Conservation (phyloP, 1,284 basidiomycete genomes). For the Pseudozyma hubeiensis region DNA sequence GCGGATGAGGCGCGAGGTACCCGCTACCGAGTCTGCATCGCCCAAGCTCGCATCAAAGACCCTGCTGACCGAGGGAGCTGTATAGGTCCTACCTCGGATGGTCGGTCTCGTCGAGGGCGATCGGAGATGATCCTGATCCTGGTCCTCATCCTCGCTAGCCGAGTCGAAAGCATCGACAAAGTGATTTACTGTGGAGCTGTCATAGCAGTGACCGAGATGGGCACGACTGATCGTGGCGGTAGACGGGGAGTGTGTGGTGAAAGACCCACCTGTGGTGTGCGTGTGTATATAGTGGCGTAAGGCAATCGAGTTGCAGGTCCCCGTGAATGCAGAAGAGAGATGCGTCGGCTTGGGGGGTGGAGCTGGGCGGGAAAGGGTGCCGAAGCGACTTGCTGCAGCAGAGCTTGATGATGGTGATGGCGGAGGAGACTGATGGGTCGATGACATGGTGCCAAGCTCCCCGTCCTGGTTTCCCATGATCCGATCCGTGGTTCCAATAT, state of each 20-base stretch:
- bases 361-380: slow-evolving; percentile 42
- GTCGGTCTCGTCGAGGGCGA: slow-evolving; percentile 14
- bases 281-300: slow-evolving; percentile 52
- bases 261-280: slow-evolving; percentile 48
- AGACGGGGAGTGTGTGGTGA: slow-evolving; percentile 25
- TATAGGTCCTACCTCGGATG: slow-evolving; percentile 35
- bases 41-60: slow-evolving; percentile 24
- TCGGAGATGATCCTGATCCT: neutral
- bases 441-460: neutral
- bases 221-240: slow-evolving; percentile 34
- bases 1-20: slow-evolving; percentile 30
- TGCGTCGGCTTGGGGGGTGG: slow-evolving; percentile 56
- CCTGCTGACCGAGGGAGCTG: slow-evolving; percentile 40
- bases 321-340: slow-evolving; percentile 54
- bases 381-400: slow-evolving; percentile 24
- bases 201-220: slow-evolving; percentile 41
- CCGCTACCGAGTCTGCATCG: slow-evolving; percentile 13
- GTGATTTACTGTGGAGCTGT: slow-evolving; percentile 23
- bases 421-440: slow-evolving; percentile 13
- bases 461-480: too few species aligned
- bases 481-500: too few species aligned
- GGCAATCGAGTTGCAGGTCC: slow-evolving; percentile 59
- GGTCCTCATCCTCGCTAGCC: slow-evolving; percentile 25
- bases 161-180: slow-evolving; percentile 42
- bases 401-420: slow-evolving; percentile 7